Conservation (phyloP, 2,329 filamentous ascomycete genomes). For the Colletotrichum sp. region DNA sequence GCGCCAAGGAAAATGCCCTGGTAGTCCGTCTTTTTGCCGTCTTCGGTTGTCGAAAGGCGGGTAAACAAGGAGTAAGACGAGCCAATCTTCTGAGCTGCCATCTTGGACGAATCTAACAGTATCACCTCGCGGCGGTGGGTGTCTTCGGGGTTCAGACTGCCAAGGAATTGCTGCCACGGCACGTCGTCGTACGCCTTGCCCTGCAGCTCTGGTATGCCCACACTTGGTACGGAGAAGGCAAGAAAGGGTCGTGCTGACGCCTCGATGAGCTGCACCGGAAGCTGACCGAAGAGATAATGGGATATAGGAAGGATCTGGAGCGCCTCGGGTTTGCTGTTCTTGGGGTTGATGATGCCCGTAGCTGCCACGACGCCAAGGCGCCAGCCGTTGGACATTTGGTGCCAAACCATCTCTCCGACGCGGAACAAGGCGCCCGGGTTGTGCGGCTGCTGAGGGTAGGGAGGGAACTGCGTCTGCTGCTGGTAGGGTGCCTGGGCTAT, state of each 20-base stretch:
- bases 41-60: constrained; percentile 32
- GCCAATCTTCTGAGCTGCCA: constrained; percentile 54
- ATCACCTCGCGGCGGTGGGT: constrained; percentile 44
- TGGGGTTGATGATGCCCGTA: constrained; percentile 32
- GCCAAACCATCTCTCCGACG: constrained; percentile 57
- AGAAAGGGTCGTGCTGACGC: constrained; percentile 54
- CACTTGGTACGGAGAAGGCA: constrained; percentile 54
- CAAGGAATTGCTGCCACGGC: constrained; percentile 42
- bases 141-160: constrained; percentile 36
- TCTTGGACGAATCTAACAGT: constrained; percentile 55
- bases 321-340: constrained; percentile 23
- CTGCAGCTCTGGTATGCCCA: constrained; percentile 42
- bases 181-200: constrained; percentile 45
- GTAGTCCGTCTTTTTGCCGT: constrained; percentile 39
- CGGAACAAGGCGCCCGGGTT: constrained; percentile 44
- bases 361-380: constrained; percentile 50
- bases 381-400: constrained; percentile 50
- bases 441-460: constrained; percentile 9
- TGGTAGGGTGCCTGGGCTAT: constrained; percentile 1
- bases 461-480: constrained; percentile 13
- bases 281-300: constrained; percentile 40
- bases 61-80: constrained; percentile 55
- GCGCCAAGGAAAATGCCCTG: constrained; percentile 57
- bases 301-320: constrained; percentile 43
- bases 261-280: constrained; percentile 41